phyloP scores from a whole-genome alignment of 164 flowering plant genomes.

The Dillenia turbinata region DNA sequence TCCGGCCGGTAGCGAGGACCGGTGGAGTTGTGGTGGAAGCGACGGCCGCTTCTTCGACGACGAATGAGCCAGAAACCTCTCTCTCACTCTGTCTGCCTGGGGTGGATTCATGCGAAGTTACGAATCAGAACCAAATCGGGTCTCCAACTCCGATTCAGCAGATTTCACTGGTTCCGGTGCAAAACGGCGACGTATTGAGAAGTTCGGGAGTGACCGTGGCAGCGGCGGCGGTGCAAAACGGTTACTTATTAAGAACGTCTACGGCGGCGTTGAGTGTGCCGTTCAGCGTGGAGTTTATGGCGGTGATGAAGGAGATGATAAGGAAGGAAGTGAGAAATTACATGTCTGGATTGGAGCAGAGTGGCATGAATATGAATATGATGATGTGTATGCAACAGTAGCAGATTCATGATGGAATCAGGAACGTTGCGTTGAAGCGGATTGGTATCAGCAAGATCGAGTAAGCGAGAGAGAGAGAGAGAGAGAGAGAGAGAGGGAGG shows the following conservation, averaged over 20 bases:
- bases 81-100: conserved; percentile 70
- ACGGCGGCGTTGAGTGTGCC: conserved; percentile 27
- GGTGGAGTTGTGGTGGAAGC: conserved; percentile 26
- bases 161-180: neutral
- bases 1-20: conserved; percentile 38
- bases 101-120: conserved; percentile 26
- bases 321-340: conserved; percentile 77
- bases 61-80: conserved; percentile 49
- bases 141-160: conserved; percentile 6
- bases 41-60: conserved; percentile 16
- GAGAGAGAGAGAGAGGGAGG: neutral
- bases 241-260: neutral
- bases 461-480: neutral
- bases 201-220: conserved; percentile 2
- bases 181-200: neutral
- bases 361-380: neutral
- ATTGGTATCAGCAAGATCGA: conserved; percentile 23
- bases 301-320: conserved; percentile 87
- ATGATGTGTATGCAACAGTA: conserved; percentile 1
- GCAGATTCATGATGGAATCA: conserved; percentile 24
- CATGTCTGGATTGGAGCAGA: conserved; percentile 45
- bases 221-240: conserved; percentile 17
- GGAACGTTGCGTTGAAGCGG: conserved; percentile 29
- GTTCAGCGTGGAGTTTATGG: conserved; percentile 54
- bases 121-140: conserved; percentile 22